Percentiles rank a stretch among this genome's conserved stretches.
phyloP scores from a whole-genome alignment of 805 yeast genomes.

The Sugiyamaella chiloensis region DNA sequence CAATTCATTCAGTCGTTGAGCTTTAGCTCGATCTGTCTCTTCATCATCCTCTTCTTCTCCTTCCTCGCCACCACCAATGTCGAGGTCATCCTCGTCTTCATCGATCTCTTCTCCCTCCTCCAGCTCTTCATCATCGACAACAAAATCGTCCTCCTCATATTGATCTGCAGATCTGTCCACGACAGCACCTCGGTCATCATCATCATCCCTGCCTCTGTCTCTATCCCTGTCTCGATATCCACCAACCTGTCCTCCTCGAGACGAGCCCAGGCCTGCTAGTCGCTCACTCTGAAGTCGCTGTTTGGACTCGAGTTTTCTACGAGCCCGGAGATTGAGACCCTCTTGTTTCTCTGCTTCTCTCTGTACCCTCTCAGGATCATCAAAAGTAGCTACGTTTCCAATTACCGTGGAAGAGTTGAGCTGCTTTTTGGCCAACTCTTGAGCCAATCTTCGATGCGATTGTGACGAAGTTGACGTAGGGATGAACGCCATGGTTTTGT shows the following conservation, averaged over 20 bases:
- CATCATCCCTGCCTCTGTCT: too few relatives aligned
- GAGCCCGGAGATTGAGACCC: slow-evolving; percentile 36
- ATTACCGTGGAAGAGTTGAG: slow-evolving; percentile 30
- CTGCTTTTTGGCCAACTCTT: slow-evolving; percentile 34
- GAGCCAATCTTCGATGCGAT: slow-evolving; percentile 75
- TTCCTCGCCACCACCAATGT: slow-evolving; percentile 33
- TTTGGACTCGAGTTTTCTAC: slow-evolving; percentile 40
- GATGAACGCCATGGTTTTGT: slow-evolving; percentile 65
- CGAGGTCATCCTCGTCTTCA: slow-evolving; percentile 29
- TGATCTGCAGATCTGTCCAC: slow-evolving; percentile 17
- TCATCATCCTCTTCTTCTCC: slow-evolving; percentile 29
- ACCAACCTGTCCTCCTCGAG: slow-evolving; percentile 8
- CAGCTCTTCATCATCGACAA: slow-evolving; percentile 34
- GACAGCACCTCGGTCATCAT: neutral
- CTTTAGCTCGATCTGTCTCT: slow-evolving; percentile 34
- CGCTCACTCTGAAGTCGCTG: slow-evolving; percentile 31
- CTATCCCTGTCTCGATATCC: neutral
- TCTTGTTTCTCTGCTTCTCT: slow-evolving; percentile 43
- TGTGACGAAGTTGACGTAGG: slow-evolving; percentile 89
- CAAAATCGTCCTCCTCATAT: slow-evolving; percentile 39
- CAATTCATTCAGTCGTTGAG: slow-evolving; percentile 30
- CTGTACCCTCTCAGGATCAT: slow-evolving; percentile 44
- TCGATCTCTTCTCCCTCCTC: slow-evolving; percentile 30
- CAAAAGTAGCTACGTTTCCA: slow-evolving; percentile 38
- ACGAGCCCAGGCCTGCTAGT: slow-evolving; percentile 13